Conservation (phyloP, 768 basidiomycete species). For the Aureoboletus auriporus region DNA sequence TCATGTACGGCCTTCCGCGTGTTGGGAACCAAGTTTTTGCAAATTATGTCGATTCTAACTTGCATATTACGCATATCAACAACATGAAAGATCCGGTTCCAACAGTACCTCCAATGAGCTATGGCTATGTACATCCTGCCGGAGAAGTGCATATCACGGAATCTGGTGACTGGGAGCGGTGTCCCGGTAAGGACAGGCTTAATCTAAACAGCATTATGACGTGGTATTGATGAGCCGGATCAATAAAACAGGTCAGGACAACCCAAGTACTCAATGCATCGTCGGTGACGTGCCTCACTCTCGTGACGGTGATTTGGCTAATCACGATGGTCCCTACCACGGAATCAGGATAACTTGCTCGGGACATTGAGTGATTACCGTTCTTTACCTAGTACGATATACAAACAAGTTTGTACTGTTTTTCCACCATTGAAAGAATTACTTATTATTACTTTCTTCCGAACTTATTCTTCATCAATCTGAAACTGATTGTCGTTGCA, state of each 20-base stretch:
- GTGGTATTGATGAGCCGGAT: background rate
- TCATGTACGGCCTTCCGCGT: conserved; percentile 34
- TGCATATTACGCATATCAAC: conserved; percentile 48
- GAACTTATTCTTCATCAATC: too few species aligned
- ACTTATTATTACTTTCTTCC: too few species aligned
- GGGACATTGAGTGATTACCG: too few species aligned
- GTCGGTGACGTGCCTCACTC: too few species aligned
- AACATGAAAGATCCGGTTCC: conserved; percentile 42
- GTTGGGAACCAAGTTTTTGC: conserved; percentile 59
- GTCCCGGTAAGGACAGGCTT: conserved; percentile 36
- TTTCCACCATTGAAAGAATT: too few species aligned
- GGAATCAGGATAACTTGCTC: background rate
- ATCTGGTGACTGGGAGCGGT: conserved; percentile 44
- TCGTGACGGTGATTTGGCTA: too few species aligned
- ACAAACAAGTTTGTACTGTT: too few species aligned
- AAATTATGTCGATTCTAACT: conserved; percentile 45
- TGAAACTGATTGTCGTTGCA: too few species aligned
- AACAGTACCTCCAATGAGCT: conserved; percentile 26
- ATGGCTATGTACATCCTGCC: conserved; percentile 37
- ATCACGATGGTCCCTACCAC: too few species aligned
- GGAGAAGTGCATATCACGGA: conserved; percentile 43
- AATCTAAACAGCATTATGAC: background rate
- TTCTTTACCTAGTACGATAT: too few species aligned
- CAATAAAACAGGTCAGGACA: background rate
- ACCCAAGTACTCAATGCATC: too few species aligned